These are phyloP conservation scores for Cordyceps cateniannulata DNA, from an alignment of 2,329 filamentous ascomycete genomes.

Conservation along the genomic window DNA sequence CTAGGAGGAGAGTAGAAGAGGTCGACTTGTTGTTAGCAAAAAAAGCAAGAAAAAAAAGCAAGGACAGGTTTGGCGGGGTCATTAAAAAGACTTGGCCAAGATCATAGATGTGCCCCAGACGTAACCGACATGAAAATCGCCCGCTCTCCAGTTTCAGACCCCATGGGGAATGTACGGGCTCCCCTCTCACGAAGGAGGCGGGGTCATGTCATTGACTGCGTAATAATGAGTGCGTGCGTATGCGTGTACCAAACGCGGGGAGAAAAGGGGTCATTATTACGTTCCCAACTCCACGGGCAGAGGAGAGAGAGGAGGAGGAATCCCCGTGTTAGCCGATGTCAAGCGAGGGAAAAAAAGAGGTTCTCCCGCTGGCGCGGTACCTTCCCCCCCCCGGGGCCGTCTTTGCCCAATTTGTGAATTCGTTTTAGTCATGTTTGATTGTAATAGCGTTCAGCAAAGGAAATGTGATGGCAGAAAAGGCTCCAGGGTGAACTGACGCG, in stretches of 20 bases:
- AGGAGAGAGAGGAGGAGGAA: not conserved
- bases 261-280: not conserved
- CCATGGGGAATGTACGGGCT: not conserved
- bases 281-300: not conserved
- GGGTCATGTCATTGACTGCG: too few relatives aligned
- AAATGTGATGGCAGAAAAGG: too few relatives aligned
- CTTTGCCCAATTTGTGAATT: not conserved
- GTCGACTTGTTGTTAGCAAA: too few relatives aligned
- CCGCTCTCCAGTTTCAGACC: not conserved
- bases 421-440: not conserved
- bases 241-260: not conserved
- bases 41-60: not conserved
- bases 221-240: not conserved
- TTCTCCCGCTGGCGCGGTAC: not conserved
- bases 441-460: not conserved
- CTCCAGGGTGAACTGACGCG: not conserved
- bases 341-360: not conserved
- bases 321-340: slow-evolving; percentile 5
- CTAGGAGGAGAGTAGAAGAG: not conserved
- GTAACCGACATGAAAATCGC: not conserved
- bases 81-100: not conserved
- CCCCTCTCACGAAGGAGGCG: not conserved
- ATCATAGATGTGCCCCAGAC: not conserved
- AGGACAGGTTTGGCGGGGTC: not conserved
- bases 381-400: not conserved